Base-by-base conservation (phyloP, 2,329 filamentous ascomycete species). In the Diaporthe vexans region DNA sequence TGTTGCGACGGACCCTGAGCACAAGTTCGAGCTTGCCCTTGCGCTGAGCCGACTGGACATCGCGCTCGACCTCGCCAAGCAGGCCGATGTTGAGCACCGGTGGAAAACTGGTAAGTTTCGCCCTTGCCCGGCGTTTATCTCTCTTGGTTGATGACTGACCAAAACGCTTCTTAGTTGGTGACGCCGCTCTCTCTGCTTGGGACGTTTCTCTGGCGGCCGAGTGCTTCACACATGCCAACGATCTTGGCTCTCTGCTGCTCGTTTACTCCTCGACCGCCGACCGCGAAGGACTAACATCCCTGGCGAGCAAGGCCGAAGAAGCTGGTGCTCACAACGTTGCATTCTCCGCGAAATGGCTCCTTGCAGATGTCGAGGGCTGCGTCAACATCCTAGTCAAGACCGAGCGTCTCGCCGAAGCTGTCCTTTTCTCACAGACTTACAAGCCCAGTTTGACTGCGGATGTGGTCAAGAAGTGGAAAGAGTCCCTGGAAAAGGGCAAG, bases 351-450 rank as follows among this genome's bases (percentile, higher is more conserved):
- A 90, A 94, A 77, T 98, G 96, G 96, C 91, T 97, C 73, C 85
- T 97, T 2, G 94, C 92, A 24, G 94, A 98, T 79, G 86, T 98
- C 0, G 91, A 94, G 37, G 93, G 90, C 26, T 98, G 95, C 81
- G 91, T 96, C 29, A 91, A 95, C 73, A 89, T 97, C 9, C 90
- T 99, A 15, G 88, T 91, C 63, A 91, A 92, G 82, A 98, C 96
- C 0, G 92, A 92, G 77, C 90, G 97, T 59, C 85, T 92, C 48
- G 93, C 95, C 0, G 97, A 99, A 84, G 94, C 97, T 0, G 95
- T 95, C 0, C 88, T 99, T 37, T 97, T 98, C 82, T 91, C 95
- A 6, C 96, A 98, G 84, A 99, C 96, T 3, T 99, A 98, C 85
- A 97, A 95, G 86, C 97, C 97, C 0, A 95, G 93, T 76, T 83